phyloP scores from a whole-genome alignment of 345 rosid genomes.

The Eucalyptus marginata region DNA sequence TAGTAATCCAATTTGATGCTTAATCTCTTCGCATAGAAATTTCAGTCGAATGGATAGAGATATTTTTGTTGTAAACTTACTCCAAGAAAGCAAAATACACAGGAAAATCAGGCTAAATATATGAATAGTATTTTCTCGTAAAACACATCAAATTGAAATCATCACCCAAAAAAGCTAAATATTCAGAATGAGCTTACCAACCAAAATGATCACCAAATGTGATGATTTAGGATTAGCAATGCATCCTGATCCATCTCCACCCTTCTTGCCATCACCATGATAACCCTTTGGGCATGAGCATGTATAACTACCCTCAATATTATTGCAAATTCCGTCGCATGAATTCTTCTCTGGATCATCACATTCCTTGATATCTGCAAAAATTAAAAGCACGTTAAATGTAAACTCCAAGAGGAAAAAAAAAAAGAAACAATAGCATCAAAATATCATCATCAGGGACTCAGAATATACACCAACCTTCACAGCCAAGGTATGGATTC shows the following conservation, averaged over 20 bases:
- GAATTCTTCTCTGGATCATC: neutral
- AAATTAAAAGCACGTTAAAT: neutral
- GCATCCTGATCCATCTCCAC: neutral
- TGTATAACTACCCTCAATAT: neutral
- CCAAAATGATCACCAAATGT: neutral
- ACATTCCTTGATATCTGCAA: neutral
- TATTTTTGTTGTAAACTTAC: neutral
- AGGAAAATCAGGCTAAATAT: neutral
- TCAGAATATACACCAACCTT: neutral
- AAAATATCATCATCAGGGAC: neutral
- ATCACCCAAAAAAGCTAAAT: neutral
- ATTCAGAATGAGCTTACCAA: neutral
- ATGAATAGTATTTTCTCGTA: neutral
- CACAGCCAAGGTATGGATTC: conserved; percentile 1
- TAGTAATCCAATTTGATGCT: neutral
- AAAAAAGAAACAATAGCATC: neutral
- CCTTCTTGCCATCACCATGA: neutral
- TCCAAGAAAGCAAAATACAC: neutral
- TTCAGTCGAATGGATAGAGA: neutral
- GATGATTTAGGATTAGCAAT: neutral
- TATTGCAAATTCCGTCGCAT: neutral
- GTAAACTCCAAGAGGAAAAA: neutral
- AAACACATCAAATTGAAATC: neutral
- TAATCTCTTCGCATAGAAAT: neutral
- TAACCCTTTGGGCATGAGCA: neutral